Base-by-base conservation (phyloP, 2,329 filamentous ascomycete genomes). In the Paecilomyces fulvus region DNA sequence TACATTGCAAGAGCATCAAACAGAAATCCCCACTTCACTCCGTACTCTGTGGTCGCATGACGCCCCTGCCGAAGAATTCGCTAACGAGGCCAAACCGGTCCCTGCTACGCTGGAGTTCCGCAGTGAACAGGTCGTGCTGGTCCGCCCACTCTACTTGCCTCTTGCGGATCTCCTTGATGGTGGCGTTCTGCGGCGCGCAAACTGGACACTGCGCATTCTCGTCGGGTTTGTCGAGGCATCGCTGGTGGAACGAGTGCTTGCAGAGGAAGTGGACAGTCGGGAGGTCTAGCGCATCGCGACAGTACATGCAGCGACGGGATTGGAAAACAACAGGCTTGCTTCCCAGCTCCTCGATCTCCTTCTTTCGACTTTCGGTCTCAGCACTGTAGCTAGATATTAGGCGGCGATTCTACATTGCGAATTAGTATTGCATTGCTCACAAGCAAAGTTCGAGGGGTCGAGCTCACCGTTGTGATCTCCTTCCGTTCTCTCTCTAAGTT, bases 211-310 rank as follows among this genome's bases (percentile, higher is more conserved):
- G 91, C 0, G 86, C 81, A 43, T 83, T 79, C 9, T 83, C 79
- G 53, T 86, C 85, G 10, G 78, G 77, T 4, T 79, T 77, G 67
- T 89, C 89, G 48, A 99, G 76, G 72, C 92, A 99, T 50, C 89
- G 82, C 75, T 95, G 90, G 70, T 99, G 94, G 79, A 96, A 99
- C 59, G 87, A 92, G 71, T 99, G 94, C 71, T 95, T 96, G 77
- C 94, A 99, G 60, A 99, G 75, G 71, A 99, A 99, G 70, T 99
- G 94, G 51, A 99, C 92, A 0, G 87, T 89, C 0, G 94, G 94
- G 11, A 97, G 78, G 62, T 96, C 92, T 17, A 97, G 80, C 25
- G 83, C 80, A 37, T 85, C 82, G 14, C 84, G 85, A 70, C 94
- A 99, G 53, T 88, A 86, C 28, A 88, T 86, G 70, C 94, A 99